These are phyloP conservation scores for Xylaria sp. DNA, from an alignment of 2,329 filamentous ascomycete species.

Conservation along the genomic window DNA sequence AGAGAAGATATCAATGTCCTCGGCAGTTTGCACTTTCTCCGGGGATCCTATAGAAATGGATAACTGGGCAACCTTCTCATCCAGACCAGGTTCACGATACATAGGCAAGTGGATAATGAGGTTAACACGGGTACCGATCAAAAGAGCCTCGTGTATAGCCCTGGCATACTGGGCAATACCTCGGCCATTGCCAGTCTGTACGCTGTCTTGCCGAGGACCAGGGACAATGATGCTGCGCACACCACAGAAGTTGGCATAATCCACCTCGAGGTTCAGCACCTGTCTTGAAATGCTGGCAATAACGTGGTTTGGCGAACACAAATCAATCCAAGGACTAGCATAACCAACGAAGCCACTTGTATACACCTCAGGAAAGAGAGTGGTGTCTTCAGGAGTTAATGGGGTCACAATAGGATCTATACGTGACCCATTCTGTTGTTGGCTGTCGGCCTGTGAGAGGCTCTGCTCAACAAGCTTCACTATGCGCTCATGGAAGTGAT, in stretches of 20 bases:
- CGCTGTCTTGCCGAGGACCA: constrained; percentile 75
- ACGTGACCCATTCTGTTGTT: constrained; percentile 58
- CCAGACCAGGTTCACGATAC: constrained; percentile 75
- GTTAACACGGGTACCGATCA: constrained; percentile 79
- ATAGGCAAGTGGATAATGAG: constrained; percentile 86
- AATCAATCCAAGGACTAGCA: constrained; percentile 92
- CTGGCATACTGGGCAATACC: constrained; percentile 82
- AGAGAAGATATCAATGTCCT: constrained; percentile 76
- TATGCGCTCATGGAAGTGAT: constrained; percentile 76
- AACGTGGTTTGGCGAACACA: constrained; percentile 83
- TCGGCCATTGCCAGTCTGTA: constrained; percentile 61
- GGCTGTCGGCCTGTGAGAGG: constrained; percentile 59
- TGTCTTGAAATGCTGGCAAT: constrained; percentile 89
- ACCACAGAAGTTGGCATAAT: constrained; percentile 96
- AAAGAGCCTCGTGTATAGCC: constrained; percentile 82
- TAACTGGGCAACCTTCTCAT: constrained; percentile 64
- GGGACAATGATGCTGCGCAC: constrained; percentile 84
- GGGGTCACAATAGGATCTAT: constrained; percentile 72
- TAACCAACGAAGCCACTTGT: constrained; percentile 81
- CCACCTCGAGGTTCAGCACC: constrained; percentile 88
- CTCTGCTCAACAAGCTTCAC: constrained; percentile 70
- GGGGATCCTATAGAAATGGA: constrained; percentile 56
- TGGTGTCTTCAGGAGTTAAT: constrained; percentile 83
- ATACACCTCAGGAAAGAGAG: constrained; percentile 73
- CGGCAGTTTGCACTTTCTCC: constrained; percentile 54